Evolutionary conservation across 2,329 filamentous ascomycete species (phyloP).

Genomic region (Botrytis tulipae): DNA sequence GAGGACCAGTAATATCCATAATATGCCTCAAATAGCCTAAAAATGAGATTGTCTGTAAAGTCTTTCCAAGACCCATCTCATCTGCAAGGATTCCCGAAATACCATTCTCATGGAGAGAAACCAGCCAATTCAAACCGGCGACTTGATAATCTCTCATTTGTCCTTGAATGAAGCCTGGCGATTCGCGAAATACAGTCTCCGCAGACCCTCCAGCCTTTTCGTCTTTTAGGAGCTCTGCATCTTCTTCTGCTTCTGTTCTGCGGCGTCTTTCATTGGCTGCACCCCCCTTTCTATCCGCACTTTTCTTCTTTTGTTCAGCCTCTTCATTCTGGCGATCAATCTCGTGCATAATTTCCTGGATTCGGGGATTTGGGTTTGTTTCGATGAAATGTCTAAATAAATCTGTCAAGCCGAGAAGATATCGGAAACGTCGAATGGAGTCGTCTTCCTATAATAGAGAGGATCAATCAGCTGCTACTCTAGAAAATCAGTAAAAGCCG

Average conservation of each 20-base stretch:
- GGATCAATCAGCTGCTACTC: background rate
- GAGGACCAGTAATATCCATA: constrained; percentile 83
- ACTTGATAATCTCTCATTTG: constrained; percentile 96
- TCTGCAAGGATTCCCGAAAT: constrained; percentile 97
- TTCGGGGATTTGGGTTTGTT: constrained; percentile 90
- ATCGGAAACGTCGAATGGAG: constrained; percentile 89
- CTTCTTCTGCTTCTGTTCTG: constrained; percentile 95
- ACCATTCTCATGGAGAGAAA: constrained; percentile 96
- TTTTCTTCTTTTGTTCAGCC: constrained; percentile 68
- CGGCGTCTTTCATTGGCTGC: constrained; percentile 75
- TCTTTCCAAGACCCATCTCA: constrained; percentile 98
- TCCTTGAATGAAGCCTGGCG: constrained; percentile 80
- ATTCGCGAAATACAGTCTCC: constrained; percentile 90
- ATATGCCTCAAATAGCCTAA: constrained; percentile 91
- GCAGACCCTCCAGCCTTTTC: constrained; percentile 85
- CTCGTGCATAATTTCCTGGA: constrained; percentile 89
- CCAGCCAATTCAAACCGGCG: constrained; percentile 93
- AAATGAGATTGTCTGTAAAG: constrained; percentile 94
- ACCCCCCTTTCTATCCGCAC: constrained; percentile 76
- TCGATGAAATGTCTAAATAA: constrained; percentile 99
- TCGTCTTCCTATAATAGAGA: constrained; percentile 74
- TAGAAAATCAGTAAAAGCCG: background rate
- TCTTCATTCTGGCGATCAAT: constrained; percentile 92
- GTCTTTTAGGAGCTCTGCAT: constrained; percentile 82
- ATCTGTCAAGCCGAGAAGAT: constrained; percentile 91